Evolutionary conservation across 2,329 filamentous ascomycete genomes (phyloP).

Genomic region (Colletotrichum musae): DNA sequence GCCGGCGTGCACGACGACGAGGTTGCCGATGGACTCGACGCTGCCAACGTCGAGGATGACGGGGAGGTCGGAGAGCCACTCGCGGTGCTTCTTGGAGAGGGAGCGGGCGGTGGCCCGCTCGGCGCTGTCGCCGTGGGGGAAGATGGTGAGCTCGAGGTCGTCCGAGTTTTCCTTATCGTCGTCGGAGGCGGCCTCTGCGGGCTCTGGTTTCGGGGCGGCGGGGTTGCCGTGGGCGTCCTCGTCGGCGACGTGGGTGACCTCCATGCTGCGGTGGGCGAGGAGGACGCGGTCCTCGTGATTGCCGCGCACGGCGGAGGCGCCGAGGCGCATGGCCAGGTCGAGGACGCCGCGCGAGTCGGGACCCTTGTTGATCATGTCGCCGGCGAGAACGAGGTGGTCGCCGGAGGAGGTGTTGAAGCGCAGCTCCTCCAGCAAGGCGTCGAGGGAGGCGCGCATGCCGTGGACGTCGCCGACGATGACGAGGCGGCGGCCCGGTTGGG

Average conservation of each 20-base stretch:
- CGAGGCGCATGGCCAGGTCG: constrained; percentile 78
- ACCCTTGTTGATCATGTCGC: constrained; percentile 89
- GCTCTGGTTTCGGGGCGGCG: constrained; percentile 34
- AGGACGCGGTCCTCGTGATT: constrained; percentile 94
- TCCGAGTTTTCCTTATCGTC: constrained; percentile 44
- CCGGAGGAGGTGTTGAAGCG: constrained; percentile 66
- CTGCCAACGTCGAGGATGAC: constrained; percentile 83
- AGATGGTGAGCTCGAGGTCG: constrained; percentile 43
- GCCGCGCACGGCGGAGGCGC: constrained; percentile 87
- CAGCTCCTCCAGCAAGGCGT: constrained; percentile 76
- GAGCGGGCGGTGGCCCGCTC: constrained; percentile 71
- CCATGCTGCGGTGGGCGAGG: constrained; percentile 67
- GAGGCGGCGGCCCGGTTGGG: constrained; percentile 69
- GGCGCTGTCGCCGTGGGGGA: constrained; percentile 52
- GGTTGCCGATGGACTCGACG: constrained; percentile 61
- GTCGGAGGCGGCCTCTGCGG: constrained; percentile 44
- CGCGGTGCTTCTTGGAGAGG: constrained; percentile 70
- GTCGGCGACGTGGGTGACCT: constrained; percentile 48
- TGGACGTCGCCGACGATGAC: constrained; percentile 94
- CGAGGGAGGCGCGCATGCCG: constrained; percentile 81
- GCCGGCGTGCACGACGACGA: constrained; percentile 88
- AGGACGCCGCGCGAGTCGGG: constrained; percentile 86
- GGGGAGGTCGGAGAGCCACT: constrained; percentile 80
- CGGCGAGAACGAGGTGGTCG: constrained; percentile 84
- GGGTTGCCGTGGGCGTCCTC: constrained; percentile 42